These are phyloP conservation scores for Neonothopanus nambi DNA, from an alignment of 1,284 basidiomycete genomes.

Conservation along the genomic window DNA sequence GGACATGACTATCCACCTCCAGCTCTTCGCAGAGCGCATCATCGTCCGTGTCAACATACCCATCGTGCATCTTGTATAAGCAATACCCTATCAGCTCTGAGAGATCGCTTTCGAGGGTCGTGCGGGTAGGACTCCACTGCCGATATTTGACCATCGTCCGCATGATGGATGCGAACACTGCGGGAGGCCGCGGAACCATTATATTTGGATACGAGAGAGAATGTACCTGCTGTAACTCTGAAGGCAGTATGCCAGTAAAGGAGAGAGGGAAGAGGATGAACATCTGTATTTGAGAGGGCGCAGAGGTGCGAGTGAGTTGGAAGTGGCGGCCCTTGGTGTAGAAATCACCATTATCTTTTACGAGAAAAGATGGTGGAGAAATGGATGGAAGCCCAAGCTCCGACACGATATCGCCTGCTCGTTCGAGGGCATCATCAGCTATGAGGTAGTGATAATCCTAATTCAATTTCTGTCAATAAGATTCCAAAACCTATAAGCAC, in stretches of 20 bases:
- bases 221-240: conserved; percentile 22
- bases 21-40: too few species aligned
- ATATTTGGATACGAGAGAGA: conserved; percentile 18
- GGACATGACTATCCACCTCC: too few species aligned
- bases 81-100: conserved; percentile 32
- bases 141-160: conserved; percentile 30
- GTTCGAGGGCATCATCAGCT: conserved; percentile 20
- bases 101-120: conserved; percentile 27
- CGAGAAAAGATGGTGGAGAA: conserved; percentile 20
- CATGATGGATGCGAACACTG: conserved; percentile 31
- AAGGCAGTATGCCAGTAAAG: conserved; percentile 22
- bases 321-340: conserved; percentile 25
- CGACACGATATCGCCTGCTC: conserved; percentile 16
- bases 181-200: conserved; percentile 26
- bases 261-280: conserved; percentile 29
- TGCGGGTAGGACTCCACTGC: conserved; percentile 20
- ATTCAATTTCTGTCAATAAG: conserved; percentile 26
- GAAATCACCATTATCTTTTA: conserved; percentile 27
- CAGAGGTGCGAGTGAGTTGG: conserved; percentile 22
- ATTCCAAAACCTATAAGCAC: background rate
- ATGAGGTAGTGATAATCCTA: conserved; percentile 29
- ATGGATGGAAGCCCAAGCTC: conserved; percentile 25
- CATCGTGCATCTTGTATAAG: conserved; percentile 21
- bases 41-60: too few species aligned
- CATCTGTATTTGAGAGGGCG: conserved; percentile 18